Percentiles rank a stretch among this genome's conserved stretches.
These are phyloP conservation scores for Fraxinus anomala DNA, from an alignment of 257 asterid genomes.

Conservation along the genomic window DNA sequence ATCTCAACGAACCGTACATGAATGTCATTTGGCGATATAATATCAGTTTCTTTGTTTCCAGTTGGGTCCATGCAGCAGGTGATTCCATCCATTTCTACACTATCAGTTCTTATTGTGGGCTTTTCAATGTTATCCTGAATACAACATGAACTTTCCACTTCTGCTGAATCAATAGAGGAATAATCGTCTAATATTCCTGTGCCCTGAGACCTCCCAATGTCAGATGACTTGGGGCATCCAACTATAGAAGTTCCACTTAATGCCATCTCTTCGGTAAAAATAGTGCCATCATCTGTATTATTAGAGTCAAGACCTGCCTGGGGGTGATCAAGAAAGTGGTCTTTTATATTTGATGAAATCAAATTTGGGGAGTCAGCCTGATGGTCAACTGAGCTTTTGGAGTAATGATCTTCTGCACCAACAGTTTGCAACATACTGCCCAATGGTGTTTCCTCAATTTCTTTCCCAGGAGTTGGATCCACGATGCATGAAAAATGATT, in stretches of 20 bases:
- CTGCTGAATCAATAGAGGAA: conserved; percentile 23
- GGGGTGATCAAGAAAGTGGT: conserved; percentile 27
- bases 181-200: conserved; percentile 26
- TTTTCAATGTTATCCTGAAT: conserved; percentile 36
- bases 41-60: conserved; percentile 36
- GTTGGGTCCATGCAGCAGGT: conserved; percentile 20
- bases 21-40: conserved; percentile 31
- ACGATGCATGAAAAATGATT: conserved; percentile 17
- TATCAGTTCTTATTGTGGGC: conserved; percentile 25
- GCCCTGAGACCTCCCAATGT: conserved; percentile 30
- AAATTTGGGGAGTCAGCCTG: conserved; percentile 34
- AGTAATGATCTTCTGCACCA: conserved; percentile 31
- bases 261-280: conserved; percentile 34
- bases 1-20: conserved; percentile 32
- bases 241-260: conserved; percentile 25
- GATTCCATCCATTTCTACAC: conserved; percentile 31
- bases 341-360: conserved; percentile 14
- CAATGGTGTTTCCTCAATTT: conserved; percentile 27
- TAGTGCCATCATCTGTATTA: conserved; percentile 24
- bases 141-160: conserved; percentile 30
- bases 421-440: conserved; percentile 23
- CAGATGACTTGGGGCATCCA: conserved; percentile 28
- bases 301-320: conserved; percentile 26
- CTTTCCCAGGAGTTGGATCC: conserved; percentile 18
- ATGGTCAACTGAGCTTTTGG: conserved; percentile 27